These are phyloP conservation scores for Kregervanrija delftensis DNA, from an alignment of 805 yeast species.

Conservation along the genomic window DNA sequence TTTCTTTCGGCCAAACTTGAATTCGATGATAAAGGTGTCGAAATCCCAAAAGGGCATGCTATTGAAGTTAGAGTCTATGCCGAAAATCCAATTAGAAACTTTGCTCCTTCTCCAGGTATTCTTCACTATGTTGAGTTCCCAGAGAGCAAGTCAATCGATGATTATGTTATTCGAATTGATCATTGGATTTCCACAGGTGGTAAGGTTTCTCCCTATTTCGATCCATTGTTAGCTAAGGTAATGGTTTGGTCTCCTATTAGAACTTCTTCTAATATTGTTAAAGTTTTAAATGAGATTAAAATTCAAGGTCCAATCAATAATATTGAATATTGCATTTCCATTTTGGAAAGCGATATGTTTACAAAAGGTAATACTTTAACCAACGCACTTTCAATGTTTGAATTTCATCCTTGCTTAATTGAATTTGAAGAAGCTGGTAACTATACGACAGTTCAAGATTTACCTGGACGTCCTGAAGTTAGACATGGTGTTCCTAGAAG, in stretches of 20 bases:
- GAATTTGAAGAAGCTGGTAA: constrained; percentile 35
- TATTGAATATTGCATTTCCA: constrained; percentile 18
- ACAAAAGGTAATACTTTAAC: constrained; percentile 17
- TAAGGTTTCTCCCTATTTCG: constrained; percentile 25
- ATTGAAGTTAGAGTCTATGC: constrained; percentile 25
- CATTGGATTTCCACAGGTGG: constrained; percentile 24
- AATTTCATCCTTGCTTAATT: constrained; percentile 17
- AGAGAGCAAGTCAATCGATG: neutral
- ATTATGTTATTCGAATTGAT: constrained; percentile 17
- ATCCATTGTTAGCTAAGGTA: constrained; percentile 25
- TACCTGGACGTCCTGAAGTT: constrained; percentile 25
- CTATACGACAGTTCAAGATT: constrained; percentile 48
- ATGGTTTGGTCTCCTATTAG: constrained; percentile 22
- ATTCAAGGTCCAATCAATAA: constrained; percentile 25
- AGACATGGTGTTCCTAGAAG: constrained; percentile 23
- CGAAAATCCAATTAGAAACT: constrained; percentile 21
- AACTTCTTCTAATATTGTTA: constrained; percentile 17
- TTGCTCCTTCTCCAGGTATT: constrained; percentile 25
- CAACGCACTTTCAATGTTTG: constrained; percentile 15
- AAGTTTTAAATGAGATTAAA: constrained; percentile 13
- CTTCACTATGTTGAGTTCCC: constrained; percentile 19
- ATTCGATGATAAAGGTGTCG: constrained; percentile 10
- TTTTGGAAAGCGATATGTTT: constrained; percentile 13
- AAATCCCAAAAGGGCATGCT: constrained; percentile 22
- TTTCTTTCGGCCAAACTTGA: constrained; percentile 8